Evolutionary conservation across 805 yeast species (phyloP), one percentile per base, ranked within the genome.

Genomic region (Priceomyces fermenticarens): DNA sequence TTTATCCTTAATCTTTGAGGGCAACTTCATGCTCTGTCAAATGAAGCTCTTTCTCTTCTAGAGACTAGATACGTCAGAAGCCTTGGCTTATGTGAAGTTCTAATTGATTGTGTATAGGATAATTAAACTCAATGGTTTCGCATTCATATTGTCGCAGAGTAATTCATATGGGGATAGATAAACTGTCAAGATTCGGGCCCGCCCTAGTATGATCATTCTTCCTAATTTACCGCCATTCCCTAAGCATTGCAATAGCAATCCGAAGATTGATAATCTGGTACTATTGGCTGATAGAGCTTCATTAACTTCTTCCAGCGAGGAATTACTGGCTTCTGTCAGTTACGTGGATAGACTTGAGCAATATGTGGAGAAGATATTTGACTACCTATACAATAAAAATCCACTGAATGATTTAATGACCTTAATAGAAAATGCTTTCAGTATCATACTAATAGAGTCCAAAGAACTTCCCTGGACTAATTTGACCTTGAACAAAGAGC

Each of bases 191-290:
- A 5, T 20, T 8, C 25, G 25, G 25, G 7, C 25, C 4, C 8
- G 25, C 25, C 25, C 4, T 20, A 32, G 26, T 28, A 63, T 65
- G 70, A 49, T 65, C 32, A 54, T 62, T 7, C 54, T 65, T 36
- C 70, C 71, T 31, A 50, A 63, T 36, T 60, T 66, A 2, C 68
- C 68, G 1, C 66, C 64, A 5, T 38, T 49, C 6, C 65, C 67
- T 3, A 44, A 32, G 2, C 43, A 43, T 6, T 35, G 45, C 23
- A 31, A 35, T 10, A 13, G 46, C 2, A 11, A 43, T 3, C 32
- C 41, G 1, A 43, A 30, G 14, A 15, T 15, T 4, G 37, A 44
- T 20, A 39, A 47, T 4, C 40, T 46, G 4, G 44, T 46, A 5
- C 36, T 59, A 12, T 28, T 54, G 4, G 35, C 53, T 1, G 32